Base-by-base conservation (phyloP, 176 grass and related monocot species). In the Oryza officinalis region DNA sequence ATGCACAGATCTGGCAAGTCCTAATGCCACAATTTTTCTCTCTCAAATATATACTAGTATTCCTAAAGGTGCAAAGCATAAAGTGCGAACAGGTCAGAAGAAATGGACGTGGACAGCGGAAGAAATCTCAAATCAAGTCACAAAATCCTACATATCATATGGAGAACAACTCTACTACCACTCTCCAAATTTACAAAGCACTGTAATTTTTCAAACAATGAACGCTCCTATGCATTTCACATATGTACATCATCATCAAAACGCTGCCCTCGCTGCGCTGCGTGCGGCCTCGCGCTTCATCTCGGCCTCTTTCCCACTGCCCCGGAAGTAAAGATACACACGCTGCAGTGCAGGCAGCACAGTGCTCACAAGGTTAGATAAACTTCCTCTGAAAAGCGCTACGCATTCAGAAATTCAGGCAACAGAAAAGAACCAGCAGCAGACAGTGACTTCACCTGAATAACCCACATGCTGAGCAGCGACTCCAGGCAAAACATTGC, bases 391-490 rank as follows among this genome's bases (percentile, higher is more conserved):
- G 47, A 65, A 28, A 35, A 52, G 4, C 0, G 17, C 22, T 27
- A 8, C 4, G 18, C 4, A 9, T 44, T 65, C 20, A 35, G 10
- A 75, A 75, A 80, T 47, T 14, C 22, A 80, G 20, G 10, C 18
- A 1, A 68, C 50, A 75, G 18, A 5, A 43, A 64, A 78, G 15
- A 3, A 50, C 30, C 6, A 31, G 69, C 10, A 65, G 27, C 20
- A 65, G 5, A 71, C 28, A 52, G 5, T 64, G 10, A 67, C 78
- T 54, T 81, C 30, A 94, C 92, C 92, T 94, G 92, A 77, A 94
- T 91, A 54, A 94, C 89, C 92, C 89, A 89, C 49, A 94, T 65
- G 84, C 89, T 94, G 22, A 94, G 52, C 77, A 91, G 60, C 26
- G 89, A 85, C 67, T 94, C 89, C 5, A 91, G 18, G 41, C 83